Conservation (phyloP, 371 early-diverging fungal genomes). For the Mortierella sp. region DNA sequence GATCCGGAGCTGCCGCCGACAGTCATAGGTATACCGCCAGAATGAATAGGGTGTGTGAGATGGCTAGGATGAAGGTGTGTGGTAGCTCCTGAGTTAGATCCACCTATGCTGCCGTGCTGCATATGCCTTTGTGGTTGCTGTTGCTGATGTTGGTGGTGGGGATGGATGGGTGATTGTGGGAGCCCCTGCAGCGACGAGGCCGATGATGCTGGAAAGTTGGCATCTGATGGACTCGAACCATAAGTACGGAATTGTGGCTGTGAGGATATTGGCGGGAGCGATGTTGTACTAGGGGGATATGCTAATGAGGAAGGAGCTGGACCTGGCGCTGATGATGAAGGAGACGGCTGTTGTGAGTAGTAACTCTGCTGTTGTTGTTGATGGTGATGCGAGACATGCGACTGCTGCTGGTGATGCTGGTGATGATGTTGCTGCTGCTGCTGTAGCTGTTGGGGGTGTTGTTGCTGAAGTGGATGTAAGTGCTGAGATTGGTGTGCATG, state of each 20-base stretch:
- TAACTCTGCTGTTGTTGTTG: slow-evolving; percentile 23
- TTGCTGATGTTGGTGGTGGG: slow-evolving; percentile 30
- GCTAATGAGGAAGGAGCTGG: not conserved
- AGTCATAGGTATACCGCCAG: slow-evolving; percentile 3
- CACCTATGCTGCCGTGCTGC: slow-evolving; percentile 16
- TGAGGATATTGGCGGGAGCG: slow-evolving; percentile 35
- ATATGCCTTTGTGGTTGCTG: slow-evolving; percentile 24
- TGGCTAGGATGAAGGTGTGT: slow-evolving; percentile 20
- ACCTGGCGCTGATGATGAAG: slow-evolving; percentile 22
- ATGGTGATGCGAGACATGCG: slow-evolving; percentile 3
- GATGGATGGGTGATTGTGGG: slow-evolving; percentile 11
- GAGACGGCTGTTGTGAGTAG: slow-evolving; percentile 20
- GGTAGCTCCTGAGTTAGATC: slow-evolving; percentile 1
- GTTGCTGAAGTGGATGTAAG: not conserved
- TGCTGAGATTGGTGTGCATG: slow-evolving; percentile 21
- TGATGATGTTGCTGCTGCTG: slow-evolving; percentile 28
- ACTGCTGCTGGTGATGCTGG: slow-evolving; percentile 2
- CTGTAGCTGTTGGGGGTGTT: slow-evolving; percentile 19
- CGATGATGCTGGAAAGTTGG: slow-evolving; percentile 11
- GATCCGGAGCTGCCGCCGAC: slow-evolving; percentile 1
- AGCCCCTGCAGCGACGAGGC: slow-evolving; percentile 9
- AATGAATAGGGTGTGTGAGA: slow-evolving; percentile 10
- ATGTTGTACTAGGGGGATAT: slow-evolving; percentile 9
- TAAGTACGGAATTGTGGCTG: slow-evolving; percentile 37
- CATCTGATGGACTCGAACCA: slow-evolving; percentile 25